Base-by-base conservation (phyloP, 139 green algal species). In the Axilococcus clingmanii region DNA sequence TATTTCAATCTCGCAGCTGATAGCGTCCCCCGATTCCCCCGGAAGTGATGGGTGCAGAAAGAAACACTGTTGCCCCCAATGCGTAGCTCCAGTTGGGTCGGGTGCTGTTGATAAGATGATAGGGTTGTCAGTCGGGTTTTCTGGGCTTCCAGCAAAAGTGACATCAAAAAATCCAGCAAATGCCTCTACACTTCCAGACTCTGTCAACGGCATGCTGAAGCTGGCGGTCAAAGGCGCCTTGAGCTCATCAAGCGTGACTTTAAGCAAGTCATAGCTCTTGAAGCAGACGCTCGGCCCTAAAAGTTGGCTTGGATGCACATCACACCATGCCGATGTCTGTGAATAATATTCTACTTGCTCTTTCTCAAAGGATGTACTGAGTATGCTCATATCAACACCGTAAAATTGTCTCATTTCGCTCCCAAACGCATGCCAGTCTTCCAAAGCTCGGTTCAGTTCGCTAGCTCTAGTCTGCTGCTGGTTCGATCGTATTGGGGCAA, bases 11-110 rank as follows among this genome's bases (percentile, higher is more conserved):
- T 48, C 40, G 31, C 68, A 57, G 1, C 50, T 45, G 22, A 96
- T 30, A 3, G 15, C 48, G 57, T 89, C 78, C 2, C 68, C 74
- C 7, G 69, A 48, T 2, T 38, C 48, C 23, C 63, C 80, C n/a
- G 82, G 57, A 25, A 96, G 60, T 6, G 76, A 50, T 5, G 89
- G 89, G 49, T 87, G 57, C 33, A 94, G 42, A 31, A 74, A 73
- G 71, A 97, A 97, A 11, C 60, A 41, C 54, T 85, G 78, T 64
- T 97, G 89, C 17, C 89, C 89, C 89, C 89, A 97, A 72, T 97
- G 89, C 3, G 89, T 97, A 36, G 77, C 69, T 19, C 57, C 65
- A 51, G 75, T 86, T 3, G 77, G 63, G 63, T 94, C 88, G 16
- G 89, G 89, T 11, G 78, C 87, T 5, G 89, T 96, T 23, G 62